A percentile compares a stretch with the other conserved stretches of the same genome.
These are phyloP conservation scores for Phytophthora megakarya DNA, from an alignment of 352 stramenopile genomes.

Conservation along the genomic window DNA sequence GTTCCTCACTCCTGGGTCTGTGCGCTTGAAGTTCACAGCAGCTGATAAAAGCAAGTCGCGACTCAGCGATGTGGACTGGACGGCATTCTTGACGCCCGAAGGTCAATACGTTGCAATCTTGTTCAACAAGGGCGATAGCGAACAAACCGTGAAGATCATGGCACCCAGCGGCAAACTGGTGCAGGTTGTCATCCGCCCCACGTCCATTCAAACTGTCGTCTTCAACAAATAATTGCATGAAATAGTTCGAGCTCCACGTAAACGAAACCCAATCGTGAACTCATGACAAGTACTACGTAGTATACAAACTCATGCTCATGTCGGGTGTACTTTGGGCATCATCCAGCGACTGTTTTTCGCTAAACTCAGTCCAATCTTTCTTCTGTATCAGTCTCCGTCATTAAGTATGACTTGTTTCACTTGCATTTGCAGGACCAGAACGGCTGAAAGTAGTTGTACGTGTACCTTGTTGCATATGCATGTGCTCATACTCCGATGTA, in stretches of 20 bases:
- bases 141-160: constrained; percentile 48
- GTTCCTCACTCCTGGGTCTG: constrained; percentile 60
- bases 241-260: background rate
- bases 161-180: constrained; percentile 44
- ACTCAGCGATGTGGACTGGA: constrained; percentile 43
- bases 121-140: constrained; percentile 43
- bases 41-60: constrained; percentile 23
- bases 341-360: too few species aligned
- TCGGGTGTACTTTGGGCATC: too few species aligned
- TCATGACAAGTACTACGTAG: too few species aligned
- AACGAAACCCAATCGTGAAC: background rate
- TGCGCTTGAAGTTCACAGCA: constrained; percentile 40
- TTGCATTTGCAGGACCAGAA: too few species aligned
- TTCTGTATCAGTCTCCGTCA: constrained; percentile 2
- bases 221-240: constrained; percentile 36
- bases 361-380: too few species aligned
- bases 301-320: too few species aligned
- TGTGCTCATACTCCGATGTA: too few species aligned
- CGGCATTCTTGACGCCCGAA: constrained; percentile 51
- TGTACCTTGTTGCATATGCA: too few species aligned
- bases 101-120: constrained; percentile 46
- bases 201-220: constrained; percentile 52
- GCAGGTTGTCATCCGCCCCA: constrained; percentile 38
- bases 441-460: too few species aligned
- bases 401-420: constrained; percentile 13